These are phyloP conservation scores for Blepharisma stoltei DNA, from an alignment of 73 alveolate genomes.

Conservation along the genomic window DNA sequence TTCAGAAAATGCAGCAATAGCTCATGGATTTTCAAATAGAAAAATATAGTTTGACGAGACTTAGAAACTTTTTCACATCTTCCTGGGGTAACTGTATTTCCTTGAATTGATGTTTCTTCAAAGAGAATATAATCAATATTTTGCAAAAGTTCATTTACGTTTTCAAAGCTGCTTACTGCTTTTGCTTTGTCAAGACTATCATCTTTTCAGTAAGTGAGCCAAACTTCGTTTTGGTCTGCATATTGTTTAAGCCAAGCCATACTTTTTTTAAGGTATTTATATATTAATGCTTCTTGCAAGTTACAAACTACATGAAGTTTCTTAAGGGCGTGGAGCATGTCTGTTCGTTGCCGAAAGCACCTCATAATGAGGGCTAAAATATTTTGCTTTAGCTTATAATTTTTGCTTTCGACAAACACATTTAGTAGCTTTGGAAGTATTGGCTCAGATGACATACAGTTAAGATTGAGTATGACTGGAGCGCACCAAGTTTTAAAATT, in stretches of 20 bases:
- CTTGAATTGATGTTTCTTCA: conserved; percentile 24
- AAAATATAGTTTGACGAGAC: background rate
- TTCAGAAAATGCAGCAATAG: background rate
- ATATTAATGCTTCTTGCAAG: background rate
- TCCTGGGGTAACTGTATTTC: background rate
- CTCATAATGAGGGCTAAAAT: background rate
- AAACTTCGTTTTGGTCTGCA: conserved; percentile 23
- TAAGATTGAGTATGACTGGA: background rate
- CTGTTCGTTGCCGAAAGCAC: background rate
- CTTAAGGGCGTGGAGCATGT: background rate
- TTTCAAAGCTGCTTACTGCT: background rate
- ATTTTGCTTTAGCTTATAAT: background rate
- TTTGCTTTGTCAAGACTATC: background rate
- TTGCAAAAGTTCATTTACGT: background rate
- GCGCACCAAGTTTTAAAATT: background rate
- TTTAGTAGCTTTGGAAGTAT: background rate
- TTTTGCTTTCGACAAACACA: background rate
- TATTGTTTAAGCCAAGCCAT: background rate
- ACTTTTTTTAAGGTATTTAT: background rate
- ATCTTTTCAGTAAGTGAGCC: conserved; percentile 26
- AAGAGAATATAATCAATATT: conserved; percentile 2
- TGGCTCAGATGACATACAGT: background rate
- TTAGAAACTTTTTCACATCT: background rate
- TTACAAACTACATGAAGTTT: conserved; percentile 15
- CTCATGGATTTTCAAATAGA: conserved; percentile 8